Evolutionary conservation across 1,284 basidiomycete species (phyloP).

Genomic region (Ganoderma sinense): DNA sequence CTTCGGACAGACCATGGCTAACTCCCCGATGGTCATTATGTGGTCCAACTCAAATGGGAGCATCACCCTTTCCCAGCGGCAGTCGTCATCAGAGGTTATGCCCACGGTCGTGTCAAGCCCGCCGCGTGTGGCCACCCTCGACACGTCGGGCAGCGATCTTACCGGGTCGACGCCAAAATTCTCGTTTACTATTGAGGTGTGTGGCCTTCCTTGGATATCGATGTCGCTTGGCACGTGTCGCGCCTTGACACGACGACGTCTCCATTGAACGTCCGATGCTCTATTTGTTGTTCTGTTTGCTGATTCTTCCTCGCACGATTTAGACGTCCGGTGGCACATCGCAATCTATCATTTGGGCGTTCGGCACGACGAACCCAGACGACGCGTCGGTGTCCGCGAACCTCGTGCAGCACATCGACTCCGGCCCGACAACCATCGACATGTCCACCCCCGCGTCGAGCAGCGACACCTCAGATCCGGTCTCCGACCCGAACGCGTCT

Average conservation of each 20-base stretch:
- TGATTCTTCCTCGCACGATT: background rate
- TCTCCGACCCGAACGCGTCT: slow-evolving; percentile 21
- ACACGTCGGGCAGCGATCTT: slow-evolving; percentile 34
- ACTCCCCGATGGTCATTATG: slow-evolving; percentile 51
- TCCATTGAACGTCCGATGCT: background rate
- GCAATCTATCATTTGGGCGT: slow-evolving; percentile 50
- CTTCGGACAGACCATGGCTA: slow-evolving; percentile 46
- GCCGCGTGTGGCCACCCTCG: slow-evolving; percentile 41
- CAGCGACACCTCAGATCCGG: slow-evolving; percentile 18
- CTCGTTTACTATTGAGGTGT: slow-evolving; percentile 32
- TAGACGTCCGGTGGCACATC: slow-evolving; percentile 23
- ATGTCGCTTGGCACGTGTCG: background rate
- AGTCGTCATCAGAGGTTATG: slow-evolving; percentile 40
- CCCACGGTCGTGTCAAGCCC: slow-evolving; percentile 48
- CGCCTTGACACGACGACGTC: too few relatives aligned
- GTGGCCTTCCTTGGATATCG: background rate
- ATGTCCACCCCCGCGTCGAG: slow-evolving; percentile 33
- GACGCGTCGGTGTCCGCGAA: slow-evolving; percentile 36
- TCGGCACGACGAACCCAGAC: slow-evolving; percentile 42
- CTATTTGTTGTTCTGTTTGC: background rate
- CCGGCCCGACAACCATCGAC: slow-evolving; percentile 40
- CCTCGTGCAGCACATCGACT: slow-evolving; percentile 44
- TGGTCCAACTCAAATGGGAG: slow-evolving; percentile 53
- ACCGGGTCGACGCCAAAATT: slow-evolving; percentile 34
- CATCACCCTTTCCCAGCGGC: slow-evolving; percentile 52